A percentile compares a stretch with the other conserved stretches of the same genome.
Evolutionary conservation across 768 basidiomycete genomes (phyloP).

Genomic region (Panellus pusillus): DNA sequence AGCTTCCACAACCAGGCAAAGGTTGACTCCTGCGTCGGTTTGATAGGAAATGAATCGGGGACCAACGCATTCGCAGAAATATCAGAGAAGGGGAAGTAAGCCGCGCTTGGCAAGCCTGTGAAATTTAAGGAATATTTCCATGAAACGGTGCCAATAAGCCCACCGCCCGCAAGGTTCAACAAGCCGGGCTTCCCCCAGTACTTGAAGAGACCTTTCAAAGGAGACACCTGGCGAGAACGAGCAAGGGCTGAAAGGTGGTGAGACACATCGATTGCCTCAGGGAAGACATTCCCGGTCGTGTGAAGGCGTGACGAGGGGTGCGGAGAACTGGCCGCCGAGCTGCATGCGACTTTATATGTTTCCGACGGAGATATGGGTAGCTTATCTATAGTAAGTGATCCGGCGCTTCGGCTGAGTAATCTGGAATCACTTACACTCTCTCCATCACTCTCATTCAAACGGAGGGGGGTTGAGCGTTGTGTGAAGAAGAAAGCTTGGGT

Average conservation of each 20-base stretch:
- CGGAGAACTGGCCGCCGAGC: no score
- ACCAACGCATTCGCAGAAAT: slow-evolving; percentile 56
- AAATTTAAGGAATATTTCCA: background rate
- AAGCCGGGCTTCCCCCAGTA: slow-evolving; percentile 55
- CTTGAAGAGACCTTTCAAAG: slow-evolving; percentile 65
- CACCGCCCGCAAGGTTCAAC: slow-evolving; percentile 68
- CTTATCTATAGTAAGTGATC: no score
- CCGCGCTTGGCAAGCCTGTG: slow-evolving; percentile 63
- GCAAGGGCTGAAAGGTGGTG: slow-evolving; percentile 65
- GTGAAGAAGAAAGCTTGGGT: no score
- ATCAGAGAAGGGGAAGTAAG: slow-evolving; percentile 68
- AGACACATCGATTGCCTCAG: slow-evolving; percentile 47
- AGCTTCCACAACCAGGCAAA: slow-evolving; percentile 63
- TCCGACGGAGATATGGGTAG: no score
- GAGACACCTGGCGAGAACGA: slow-evolving; percentile 48
- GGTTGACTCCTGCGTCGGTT: slow-evolving; percentile 25
- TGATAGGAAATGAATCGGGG: slow-evolving; percentile 49
- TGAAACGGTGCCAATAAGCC: background rate
- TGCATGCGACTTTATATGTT: no score
- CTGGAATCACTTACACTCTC: no score
- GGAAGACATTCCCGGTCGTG: background rate
- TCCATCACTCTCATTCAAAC: no score
- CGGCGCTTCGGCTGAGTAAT: no score
- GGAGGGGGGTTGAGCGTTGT: no score
- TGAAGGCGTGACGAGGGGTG: slow-evolving; percentile 24